phyloP scores from a whole-genome alignment of 345 rosid species.

The Trapa bicornis region DNA sequence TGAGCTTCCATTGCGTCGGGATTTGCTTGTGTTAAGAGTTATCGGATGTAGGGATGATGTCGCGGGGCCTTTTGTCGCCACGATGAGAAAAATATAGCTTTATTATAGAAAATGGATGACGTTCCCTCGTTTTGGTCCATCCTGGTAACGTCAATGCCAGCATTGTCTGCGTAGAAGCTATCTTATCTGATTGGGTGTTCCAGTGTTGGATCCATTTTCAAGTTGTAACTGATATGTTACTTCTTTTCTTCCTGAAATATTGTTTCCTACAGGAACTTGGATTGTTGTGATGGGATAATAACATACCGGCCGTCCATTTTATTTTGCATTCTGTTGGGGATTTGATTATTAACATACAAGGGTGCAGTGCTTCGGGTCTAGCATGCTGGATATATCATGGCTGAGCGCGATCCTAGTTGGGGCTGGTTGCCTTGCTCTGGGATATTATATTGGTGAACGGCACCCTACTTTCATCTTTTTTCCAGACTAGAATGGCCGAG shows the following conservation, averaged over 20 bases:
- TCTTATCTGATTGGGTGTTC: neutral
- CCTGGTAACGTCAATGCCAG: neutral
- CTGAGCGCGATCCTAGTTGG: slow-evolving; percentile 68
- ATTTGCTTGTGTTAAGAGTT: neutral
- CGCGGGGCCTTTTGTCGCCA: no score
- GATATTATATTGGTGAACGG: slow-evolving; percentile 62
- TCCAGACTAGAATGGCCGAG: slow-evolving; percentile 21
- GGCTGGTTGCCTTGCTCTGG: slow-evolving; percentile 72
- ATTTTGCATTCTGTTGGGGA: neutral
- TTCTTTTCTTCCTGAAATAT: neutral
- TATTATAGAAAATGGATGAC: neutral
- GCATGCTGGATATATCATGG: slow-evolving; percentile 62
- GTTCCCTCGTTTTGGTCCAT: no score
- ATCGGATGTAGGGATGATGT: no score
- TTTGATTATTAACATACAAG: neutral
- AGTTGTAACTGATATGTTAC: neutral
- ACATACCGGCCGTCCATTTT: neutral
- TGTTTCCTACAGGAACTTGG: neutral
- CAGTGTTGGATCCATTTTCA: neutral
- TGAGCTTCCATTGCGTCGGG: neutral
- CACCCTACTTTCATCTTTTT: slow-evolving; percentile 28
- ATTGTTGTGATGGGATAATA: neutral
- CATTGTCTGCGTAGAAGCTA: neutral
- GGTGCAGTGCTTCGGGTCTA: no score
- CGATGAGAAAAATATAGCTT: neutral